These are phyloP conservation scores for Phytopythium oedochilum DNA, from an alignment of 352 stramenopile genomes.

Conservation along the genomic window DNA sequence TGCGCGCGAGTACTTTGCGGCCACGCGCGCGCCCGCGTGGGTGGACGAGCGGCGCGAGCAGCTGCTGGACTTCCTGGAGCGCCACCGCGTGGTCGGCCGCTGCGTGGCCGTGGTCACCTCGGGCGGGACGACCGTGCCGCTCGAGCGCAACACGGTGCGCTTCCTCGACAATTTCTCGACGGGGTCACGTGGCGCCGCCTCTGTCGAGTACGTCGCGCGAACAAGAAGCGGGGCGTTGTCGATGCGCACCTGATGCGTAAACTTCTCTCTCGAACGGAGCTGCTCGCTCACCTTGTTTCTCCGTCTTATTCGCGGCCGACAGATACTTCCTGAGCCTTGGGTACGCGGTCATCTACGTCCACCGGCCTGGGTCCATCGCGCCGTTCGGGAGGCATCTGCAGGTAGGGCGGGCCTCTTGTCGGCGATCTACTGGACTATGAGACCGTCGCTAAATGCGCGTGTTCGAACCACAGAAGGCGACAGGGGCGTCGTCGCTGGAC, in stretches of 20 bases:
- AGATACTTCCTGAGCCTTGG: conserved; percentile 90
- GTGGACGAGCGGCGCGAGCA: conserved; percentile 25
- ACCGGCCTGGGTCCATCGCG: conserved; percentile 81
- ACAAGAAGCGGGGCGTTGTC: no score
- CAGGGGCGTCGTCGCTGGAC: conserved; percentile 45
- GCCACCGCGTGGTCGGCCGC: conserved; percentile 59
- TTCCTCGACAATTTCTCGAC: conserved; percentile 99
- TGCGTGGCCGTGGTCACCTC: conserved; percentile 93
- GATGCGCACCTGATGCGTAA: no score
- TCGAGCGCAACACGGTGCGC: conserved; percentile 94
- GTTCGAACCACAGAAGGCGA: conserved; percentile 21
- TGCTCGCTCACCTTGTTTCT: not conserved
- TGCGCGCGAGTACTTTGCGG: conserved; percentile 51
- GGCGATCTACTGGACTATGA: not conserved
- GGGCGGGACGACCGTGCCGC: conserved; percentile 93
- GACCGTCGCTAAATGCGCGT: not conserved
- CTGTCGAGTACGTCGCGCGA: conserved; percentile 57
- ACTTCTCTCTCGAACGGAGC: not conserved
- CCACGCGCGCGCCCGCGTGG: conserved; percentile 38
- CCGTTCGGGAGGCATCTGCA: conserved; percentile 84
- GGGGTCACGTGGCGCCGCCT: conserved; percentile 85
- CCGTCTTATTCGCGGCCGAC: conserved; percentile 11
- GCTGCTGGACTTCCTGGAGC: conserved; percentile 55
- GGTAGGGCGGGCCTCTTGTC: conserved; percentile 4
- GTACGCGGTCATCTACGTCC: conserved; percentile 97